A percentile compares a stretch with the other conserved stretches of the same genome.
phyloP scores from a whole-genome alignment of 306 rosid genomes.

The Castanospermum australe region DNA sequence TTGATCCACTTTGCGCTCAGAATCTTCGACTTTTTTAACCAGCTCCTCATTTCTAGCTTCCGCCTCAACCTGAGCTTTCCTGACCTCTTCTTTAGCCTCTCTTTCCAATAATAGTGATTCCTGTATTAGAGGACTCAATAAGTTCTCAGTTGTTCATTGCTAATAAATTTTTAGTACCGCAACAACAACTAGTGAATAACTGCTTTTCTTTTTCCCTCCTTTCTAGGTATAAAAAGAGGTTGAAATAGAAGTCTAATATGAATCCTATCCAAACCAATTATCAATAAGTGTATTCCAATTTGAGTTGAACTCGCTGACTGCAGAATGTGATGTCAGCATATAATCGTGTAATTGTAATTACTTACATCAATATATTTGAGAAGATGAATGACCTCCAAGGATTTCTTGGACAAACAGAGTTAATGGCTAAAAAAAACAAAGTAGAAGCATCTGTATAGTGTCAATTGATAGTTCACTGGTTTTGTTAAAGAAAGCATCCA shows the following conservation, averaged over 20 bases:
- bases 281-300: background rate
- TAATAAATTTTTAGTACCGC: background rate
- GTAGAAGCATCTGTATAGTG: background rate
- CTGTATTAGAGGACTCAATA: conserved; percentile 44
- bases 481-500: conserved; percentile 1
- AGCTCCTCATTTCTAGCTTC: conserved; percentile 80
- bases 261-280: background rate
- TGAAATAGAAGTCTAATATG: background rate
- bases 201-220: background rate
- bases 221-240: background rate
- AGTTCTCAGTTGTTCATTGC: conserved; percentile 9
- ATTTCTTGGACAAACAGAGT: conserved; percentile 12
- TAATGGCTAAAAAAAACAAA: background rate
- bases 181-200: background rate
- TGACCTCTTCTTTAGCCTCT: conserved; percentile 70
- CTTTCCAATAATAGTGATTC: conserved; percentile 65
- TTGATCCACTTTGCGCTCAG: conserved; percentile 76
- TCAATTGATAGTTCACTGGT: background rate
- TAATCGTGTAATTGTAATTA: background rate
- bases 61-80: conserved; percentile 53
- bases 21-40: conserved; percentile 68
- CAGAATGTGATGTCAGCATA: background rate
- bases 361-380: background rate
- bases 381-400: conserved; percentile 22
- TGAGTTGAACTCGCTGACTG: background rate